Evolutionary conservation across 1,284 basidiomycete species (phyloP), one percentile per base, ranked within the genome.

Genomic region (Fomitopsis palustris): DNA sequence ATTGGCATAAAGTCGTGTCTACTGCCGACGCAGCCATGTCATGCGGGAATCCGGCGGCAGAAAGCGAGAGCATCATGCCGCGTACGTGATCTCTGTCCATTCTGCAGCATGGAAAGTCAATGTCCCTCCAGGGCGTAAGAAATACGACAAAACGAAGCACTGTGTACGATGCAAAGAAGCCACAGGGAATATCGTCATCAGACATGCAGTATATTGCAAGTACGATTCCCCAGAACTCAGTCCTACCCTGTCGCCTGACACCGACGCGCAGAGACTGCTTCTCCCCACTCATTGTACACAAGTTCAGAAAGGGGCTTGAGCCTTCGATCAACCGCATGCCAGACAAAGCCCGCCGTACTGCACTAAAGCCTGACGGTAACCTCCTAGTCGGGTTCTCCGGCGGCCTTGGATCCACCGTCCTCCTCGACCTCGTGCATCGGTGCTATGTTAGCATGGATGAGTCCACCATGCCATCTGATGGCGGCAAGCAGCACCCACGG

Each of bases 131-230:
- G 88, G 81, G 53, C 83, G 83, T 35, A 72, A 75, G 57, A 89
- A 81, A 68, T 87, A 84, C 66, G 87, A 88, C 69, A 85, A 81
- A 70, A 79, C 82, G 3, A 85, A 77, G 61, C 69, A 71, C 19
- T 93, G 90, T 65, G 78, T 90, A 19, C 87, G 85, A 65, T 93
- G 90, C 72, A 92, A 90, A 70, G 74, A 73, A 27, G 79, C 78
- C 23, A 63, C 61, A 17, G 90, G 88, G 35, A 88, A 85, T 56
- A 75, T 92, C 39, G 84, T 91, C 43, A 83, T 92, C 59, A 80
- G 90, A 45, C 88, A 92, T 69, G 84, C 87, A 25, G 87, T 90
- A 17, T 93, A 92, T 69, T 93, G 90, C 88, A 91, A 85, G 90
- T 90, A 69, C 68, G 84, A 70, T 56, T 57, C 57, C 9, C 23